Conservation (phyloP, 805 yeast genomes). For the Pichia ethanolica region DNA sequence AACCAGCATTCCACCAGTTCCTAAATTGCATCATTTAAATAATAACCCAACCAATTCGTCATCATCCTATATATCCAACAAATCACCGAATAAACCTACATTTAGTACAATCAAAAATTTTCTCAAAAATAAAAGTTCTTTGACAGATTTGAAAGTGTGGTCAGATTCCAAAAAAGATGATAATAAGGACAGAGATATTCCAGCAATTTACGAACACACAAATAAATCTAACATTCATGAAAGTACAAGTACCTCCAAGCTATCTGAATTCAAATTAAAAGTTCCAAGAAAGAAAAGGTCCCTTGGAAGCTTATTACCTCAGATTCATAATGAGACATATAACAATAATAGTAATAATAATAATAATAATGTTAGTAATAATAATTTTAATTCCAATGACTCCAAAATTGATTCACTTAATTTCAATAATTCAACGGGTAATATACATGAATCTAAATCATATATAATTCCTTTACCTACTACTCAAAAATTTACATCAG, state of each 20-base stretch:
- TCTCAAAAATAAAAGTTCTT: conserved; percentile 9
- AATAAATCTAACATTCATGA: neutral
- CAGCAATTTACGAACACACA: neutral
- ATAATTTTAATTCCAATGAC: no score
- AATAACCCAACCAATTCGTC: no score
- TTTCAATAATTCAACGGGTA: neutral
- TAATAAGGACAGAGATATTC: neutral
- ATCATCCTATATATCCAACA: neutral
- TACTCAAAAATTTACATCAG: neutral
- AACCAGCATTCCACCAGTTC: neutral
- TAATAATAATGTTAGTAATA: no score
- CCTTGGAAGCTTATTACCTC: conserved; percentile 2
- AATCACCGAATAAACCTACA: conserved; percentile 7
- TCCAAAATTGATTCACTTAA: no score
- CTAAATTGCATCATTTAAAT: no score
- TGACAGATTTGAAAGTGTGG: conserved; percentile 4
- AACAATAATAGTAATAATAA: neutral
- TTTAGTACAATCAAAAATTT: conserved; percentile 8
- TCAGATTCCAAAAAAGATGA: conserved; percentile 2
- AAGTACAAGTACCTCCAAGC: neutral
- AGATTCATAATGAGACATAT: neutral
- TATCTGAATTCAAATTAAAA: conserved; percentile 3
- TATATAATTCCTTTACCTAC: neutral
- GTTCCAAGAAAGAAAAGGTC: conserved; percentile 5
- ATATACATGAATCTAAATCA: neutral